Evolutionary conservation across 75 land plant genomes (phyloP).

Genomic region (Sequoia sempervirens): DNA sequence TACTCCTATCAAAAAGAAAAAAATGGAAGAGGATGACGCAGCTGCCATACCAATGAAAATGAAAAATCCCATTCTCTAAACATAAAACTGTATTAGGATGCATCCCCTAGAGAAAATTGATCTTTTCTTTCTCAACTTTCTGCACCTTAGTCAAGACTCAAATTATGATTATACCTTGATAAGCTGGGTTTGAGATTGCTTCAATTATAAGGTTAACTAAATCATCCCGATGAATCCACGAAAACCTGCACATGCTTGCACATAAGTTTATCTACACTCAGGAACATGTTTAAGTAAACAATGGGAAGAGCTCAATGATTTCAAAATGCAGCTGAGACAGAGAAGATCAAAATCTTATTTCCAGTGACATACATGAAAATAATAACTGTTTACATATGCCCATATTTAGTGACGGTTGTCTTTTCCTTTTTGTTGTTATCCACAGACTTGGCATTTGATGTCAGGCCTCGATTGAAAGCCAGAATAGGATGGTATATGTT

Average conservation of each 20-base stretch:
- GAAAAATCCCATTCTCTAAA: not conserved
- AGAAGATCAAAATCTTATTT: not conserved
- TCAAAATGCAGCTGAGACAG: not conserved
- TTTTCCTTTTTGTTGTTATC: not conserved
- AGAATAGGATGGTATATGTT: no score
- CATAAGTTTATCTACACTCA: not conserved
- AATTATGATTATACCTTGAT: constrained; percentile 49
- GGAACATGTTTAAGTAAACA: not conserved
- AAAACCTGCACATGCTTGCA: constrained; percentile 58
- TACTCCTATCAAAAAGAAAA: constrained; percentile 51
- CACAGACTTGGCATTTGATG: not conserved
- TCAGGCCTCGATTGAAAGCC: no score
- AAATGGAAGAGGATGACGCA: not conserved
- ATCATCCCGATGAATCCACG: constrained; percentile 99
- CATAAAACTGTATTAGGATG: not conserved
- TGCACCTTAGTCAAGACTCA: not conserved
- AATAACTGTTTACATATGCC: not conserved
- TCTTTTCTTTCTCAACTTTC: not conserved
- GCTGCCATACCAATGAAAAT: not conserved
- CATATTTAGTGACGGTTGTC: not conserved
- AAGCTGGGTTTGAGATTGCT: constrained; percentile 76
- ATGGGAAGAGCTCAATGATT: not conserved
- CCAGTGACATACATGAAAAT: not conserved
- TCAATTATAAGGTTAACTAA: constrained; percentile 82
- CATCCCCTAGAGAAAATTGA: not conserved